Conservation (phyloP, 768 basidiomycete species). For the Cystoderma amianthinum region DNA sequence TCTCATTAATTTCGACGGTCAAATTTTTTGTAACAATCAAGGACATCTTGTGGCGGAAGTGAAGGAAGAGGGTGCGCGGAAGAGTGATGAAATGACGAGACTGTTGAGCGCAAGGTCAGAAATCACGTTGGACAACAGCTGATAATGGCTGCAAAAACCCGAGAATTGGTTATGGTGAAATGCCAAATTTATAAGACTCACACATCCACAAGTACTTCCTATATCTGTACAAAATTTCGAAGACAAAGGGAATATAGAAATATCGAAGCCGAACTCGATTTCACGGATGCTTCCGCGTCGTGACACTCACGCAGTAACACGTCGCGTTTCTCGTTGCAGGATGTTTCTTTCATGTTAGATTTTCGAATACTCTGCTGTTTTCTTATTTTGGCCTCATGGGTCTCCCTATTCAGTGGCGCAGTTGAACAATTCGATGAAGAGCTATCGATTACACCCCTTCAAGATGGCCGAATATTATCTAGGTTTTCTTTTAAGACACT, state of each 20-base stretch:
- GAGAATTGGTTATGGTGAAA: too few relatives aligned
- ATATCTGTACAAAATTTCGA: too few relatives aligned
- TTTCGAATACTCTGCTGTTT: not conserved
- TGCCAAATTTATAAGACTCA: too few relatives aligned
- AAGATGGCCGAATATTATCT: constrained; percentile 78
- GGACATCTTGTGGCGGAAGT: not conserved
- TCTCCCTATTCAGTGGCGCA: constrained; percentile 8
- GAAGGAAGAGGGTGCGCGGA: not conserved
- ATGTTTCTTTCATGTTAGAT: not conserved
- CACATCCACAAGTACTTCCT: too few relatives aligned
- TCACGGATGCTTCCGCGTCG: too few relatives aligned
- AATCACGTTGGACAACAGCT: too few relatives aligned
- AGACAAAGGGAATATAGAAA: too few relatives aligned
- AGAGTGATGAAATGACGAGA: not conserved
- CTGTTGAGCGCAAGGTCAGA: too few relatives aligned
- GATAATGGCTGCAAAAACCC: too few relatives aligned
- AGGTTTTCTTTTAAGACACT: constrained; percentile 76
- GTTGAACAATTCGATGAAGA: constrained; percentile 45
- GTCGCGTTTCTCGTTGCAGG: too few relatives aligned
- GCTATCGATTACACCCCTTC: constrained; percentile 43
- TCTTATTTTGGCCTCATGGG: constrained; percentile 3
- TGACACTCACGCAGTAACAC: too few relatives aligned
- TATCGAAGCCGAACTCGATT: too few relatives aligned
- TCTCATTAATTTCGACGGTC: constrained; percentile 27
- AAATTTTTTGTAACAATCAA: constrained; percentile 28